Conservation (phyloP, 169 alveolate species). For the Babesia ovata region DNA sequence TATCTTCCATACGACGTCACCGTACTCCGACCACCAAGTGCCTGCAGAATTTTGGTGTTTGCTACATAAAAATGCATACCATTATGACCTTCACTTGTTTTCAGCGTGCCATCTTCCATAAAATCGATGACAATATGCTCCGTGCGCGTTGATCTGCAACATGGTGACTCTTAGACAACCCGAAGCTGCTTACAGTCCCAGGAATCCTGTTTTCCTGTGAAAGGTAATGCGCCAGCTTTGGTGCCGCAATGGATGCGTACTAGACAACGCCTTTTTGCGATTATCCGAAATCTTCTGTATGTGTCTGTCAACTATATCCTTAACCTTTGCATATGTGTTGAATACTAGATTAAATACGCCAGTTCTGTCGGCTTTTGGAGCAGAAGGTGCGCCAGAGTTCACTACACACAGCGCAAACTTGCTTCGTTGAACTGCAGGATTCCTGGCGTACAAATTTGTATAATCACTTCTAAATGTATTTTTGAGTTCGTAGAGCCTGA, state of each 20-base stretch:
- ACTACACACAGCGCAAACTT: background rate
- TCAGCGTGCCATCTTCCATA: constrained; percentile 54
- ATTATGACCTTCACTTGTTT: constrained; percentile 36
- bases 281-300: constrained; percentile 12
- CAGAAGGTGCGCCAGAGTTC: background rate
- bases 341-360: background rate
- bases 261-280: constrained; percentile 23
- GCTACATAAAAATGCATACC: constrained; percentile 9
- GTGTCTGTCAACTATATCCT: background rate
- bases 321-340: constrained; percentile 3
- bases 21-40: constrained; percentile 62
- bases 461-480: background rate
- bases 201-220: constrained; percentile 15
- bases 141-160: constrained; percentile 25
- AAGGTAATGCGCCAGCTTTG: constrained; percentile 46
- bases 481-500: background rate
- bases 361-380: background rate
- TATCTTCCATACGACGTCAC: constrained; percentile 58
- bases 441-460: background rate
- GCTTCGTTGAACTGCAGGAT: background rate
- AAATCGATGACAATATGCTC: constrained; percentile 40
- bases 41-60: constrained; percentile 18
- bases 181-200: constrained; percentile 27
- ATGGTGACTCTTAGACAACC: too few relatives aligned
- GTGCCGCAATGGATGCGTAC: constrained; percentile 58